These are phyloP conservation scores for Vitellaria paradoxa DNA, from an alignment of 179 eudicot species.

Conservation along the genomic window DNA sequence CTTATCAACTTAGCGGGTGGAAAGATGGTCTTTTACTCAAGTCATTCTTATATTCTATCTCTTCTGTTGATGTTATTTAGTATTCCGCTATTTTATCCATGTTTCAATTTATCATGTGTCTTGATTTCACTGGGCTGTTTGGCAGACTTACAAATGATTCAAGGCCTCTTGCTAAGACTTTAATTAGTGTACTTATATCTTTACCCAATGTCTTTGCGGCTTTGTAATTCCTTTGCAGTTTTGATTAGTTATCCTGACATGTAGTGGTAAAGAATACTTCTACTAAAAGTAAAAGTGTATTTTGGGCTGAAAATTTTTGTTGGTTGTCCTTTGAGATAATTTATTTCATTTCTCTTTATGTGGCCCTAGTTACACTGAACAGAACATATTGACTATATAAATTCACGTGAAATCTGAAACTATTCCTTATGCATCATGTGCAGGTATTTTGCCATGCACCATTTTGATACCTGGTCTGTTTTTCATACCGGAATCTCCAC, in stretches of 20 bases:
- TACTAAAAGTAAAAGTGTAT: too few species aligned
- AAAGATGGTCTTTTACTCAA: neutral
- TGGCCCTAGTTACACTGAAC: neutral
- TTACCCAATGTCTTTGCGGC: neutral
- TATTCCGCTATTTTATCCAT: neutral
- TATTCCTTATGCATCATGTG: neutral
- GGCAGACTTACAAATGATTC: neutral
- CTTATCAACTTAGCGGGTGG: neutral
- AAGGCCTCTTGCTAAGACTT: neutral
- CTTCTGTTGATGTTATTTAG: neutral
- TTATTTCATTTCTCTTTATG: neutral
- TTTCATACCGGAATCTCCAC: constrained; percentile 95
- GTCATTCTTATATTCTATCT: neutral
- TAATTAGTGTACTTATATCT: neutral
- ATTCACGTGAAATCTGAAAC: neutral
- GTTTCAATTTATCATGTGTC: neutral
- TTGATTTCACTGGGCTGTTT: neutral
- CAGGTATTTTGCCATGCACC: constrained; percentile 80
- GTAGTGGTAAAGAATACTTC: too few species aligned
- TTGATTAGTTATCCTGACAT: neutral
- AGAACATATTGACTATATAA: neutral
- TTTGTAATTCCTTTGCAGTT: neutral
- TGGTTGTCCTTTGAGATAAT: neutral
- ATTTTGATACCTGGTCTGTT: constrained; percentile 86
- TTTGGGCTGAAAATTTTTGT: neutral